These are phyloP conservation scores for Fusarium nanum DNA, from an alignment of 2,329 filamentous ascomycete species.

Conservation along the genomic window DNA sequence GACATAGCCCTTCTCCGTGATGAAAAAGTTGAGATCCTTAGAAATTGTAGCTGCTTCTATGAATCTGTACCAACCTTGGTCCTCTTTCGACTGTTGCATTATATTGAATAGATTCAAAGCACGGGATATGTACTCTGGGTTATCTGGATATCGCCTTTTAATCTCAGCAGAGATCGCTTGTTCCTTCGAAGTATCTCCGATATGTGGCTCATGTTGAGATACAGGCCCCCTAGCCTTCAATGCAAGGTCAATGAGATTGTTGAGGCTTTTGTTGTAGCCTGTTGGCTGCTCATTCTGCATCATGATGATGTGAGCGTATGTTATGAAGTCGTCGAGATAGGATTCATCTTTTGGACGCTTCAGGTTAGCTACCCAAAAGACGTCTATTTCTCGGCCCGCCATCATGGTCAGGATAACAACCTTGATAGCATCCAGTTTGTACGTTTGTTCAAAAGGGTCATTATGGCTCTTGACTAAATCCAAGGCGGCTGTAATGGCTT, in stretches of 20 bases:
- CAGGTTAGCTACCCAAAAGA: accelerated
- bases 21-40: neutral
- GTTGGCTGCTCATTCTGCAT: accelerated
- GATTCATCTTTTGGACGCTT: neutral
- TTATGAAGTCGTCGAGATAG: neutral
- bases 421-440: neutral
- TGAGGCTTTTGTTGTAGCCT: no score
- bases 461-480: neutral
- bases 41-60: accelerated
- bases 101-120: no score
- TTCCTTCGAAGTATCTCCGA: accelerated
- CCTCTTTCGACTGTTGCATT: no score
- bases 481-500: accelerated
- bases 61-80: no score
- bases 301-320: no score
- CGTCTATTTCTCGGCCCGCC: accelerated
- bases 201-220: no score
- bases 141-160: no score
- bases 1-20: neutral
- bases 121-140: no score
- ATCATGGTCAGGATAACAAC: neutral
- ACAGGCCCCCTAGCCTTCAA: accelerated
- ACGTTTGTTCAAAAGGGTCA: accelerated
- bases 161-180: no score
- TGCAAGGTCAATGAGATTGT: no score